Base-by-base conservation (phyloP, 768 basidiomycete species). In the Pholiota conissans region DNA sequence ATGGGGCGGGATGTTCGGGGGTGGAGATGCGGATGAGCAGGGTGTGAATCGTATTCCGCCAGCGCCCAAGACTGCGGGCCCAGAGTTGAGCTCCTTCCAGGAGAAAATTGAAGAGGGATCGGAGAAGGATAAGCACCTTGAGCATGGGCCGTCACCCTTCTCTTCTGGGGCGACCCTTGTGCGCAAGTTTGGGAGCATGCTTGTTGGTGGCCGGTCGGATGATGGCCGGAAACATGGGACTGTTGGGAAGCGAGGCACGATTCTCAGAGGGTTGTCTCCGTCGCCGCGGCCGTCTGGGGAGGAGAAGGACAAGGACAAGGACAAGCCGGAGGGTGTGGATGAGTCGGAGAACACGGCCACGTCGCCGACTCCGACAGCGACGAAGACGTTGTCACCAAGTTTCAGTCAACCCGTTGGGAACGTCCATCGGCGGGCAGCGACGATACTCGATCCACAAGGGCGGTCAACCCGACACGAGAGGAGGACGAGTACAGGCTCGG, bases 401-500 rank as follows among this genome's bases (percentile, higher is more conserved):
- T 65, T 78, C 50, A 84, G 84, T 58, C 86, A 86, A 67, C 85
- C 86, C 0, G 65, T 85, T 51, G 83, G 80, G 13, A 79, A 74
- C 53, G 70, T 78, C 0, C 91, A 91, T 70, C 81, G 91, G 20
- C 79, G 91, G 5, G 90, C 90, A 3, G 89, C 90, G 56, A 91
- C 91, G 14, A 79, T 92, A 34, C 67, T 92, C 30, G 91, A 93
- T 68, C 82, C 89, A 0, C 80, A 84, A 48, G 82, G 85, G 26
- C 77, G 85, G 13, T 73, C 84, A 22, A 74, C 77, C 13, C 76
- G 85, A 40, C 91, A 93, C 67, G 88, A 90, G 61, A 77, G 91
- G 65, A 73, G 91, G 65, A 90, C 89, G 65, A 91, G 89, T 65
- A 89, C 87, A 0, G 87, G 90, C 26, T 89, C 83, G 22, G 83